phyloP scores from a whole-genome alignment of 371 early-diverging fungal species.

The Phascolomyces articulosus region DNA sequence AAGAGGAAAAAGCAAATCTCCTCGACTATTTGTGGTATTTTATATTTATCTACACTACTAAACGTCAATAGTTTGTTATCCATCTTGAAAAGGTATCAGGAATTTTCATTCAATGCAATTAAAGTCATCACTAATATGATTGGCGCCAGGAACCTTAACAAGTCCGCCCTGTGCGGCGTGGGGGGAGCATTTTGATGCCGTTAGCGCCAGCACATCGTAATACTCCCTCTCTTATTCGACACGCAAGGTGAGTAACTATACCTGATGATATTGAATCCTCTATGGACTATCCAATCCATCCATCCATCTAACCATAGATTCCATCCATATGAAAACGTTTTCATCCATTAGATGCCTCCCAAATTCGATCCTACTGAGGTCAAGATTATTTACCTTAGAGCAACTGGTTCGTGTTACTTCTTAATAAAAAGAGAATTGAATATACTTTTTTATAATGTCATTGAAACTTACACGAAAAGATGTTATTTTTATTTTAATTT shows the following conservation, averaged over 20 bases:
- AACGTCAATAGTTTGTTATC: too few relatives aligned
- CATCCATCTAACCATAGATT: slow-evolving; percentile 19
- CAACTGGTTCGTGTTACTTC: too few relatives aligned
- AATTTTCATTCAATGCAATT: too few relatives aligned
- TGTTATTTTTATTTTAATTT: not conserved
- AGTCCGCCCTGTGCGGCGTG: not conserved
- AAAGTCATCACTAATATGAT: too few relatives aligned
- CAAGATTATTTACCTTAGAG: slow-evolving; percentile 93
- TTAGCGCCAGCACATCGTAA: not conserved
- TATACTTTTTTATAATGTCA: too few relatives aligned
- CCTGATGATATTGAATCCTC: not conserved
- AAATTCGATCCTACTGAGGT: slow-evolving; percentile 90
- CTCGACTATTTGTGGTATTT: too few relatives aligned
- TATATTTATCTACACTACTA: too few relatives aligned
- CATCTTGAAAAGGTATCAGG: too few relatives aligned
- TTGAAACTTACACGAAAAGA: too few relatives aligned
- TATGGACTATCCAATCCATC: slow-evolving; percentile 16
- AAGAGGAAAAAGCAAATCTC: too few relatives aligned
- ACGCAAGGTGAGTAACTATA: not conserved
- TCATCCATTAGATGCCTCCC: slow-evolving; percentile 66
- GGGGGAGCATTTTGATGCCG: too few relatives aligned
- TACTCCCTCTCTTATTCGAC: not conserved
- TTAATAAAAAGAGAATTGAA: slow-evolving; percentile 44
- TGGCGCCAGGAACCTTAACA: too few relatives aligned
- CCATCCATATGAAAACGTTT: slow-evolving; percentile 2